Evolutionary conservation across 2,329 filamentous ascomycete species (phyloP).

Genomic region (Fusarium zealandicum): DNA sequence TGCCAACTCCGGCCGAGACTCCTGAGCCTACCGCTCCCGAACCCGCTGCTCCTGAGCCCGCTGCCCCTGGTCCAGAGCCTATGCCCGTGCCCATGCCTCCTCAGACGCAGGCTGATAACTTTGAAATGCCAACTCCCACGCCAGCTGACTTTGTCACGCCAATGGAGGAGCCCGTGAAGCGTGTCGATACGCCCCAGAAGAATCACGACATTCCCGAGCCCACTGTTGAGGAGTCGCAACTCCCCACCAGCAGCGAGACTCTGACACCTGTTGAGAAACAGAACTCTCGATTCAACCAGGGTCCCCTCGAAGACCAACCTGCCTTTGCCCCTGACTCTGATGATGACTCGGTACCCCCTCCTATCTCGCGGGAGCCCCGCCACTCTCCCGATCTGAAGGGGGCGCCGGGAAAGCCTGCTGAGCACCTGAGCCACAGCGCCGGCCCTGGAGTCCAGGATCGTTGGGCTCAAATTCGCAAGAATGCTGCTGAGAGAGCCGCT

Average conservation of each 20-base stretch:
- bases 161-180: slow-evolving; percentile 33
- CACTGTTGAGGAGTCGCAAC: slow-evolving; percentile 31
- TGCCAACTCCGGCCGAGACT: slow-evolving; percentile 34
- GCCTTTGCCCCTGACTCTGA: slow-evolving; percentile 75
- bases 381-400: slow-evolving; percentile 37
- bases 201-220: slow-evolving; percentile 33
- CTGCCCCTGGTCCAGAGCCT: slow-evolving; percentile 18
- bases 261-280: slow-evolving; percentile 38
- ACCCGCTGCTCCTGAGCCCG: slow-evolving; percentile 5
- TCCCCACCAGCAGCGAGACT: slow-evolving; percentile 20
- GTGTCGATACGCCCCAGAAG: slow-evolving; percentile 34
- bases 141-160: slow-evolving; percentile 34
- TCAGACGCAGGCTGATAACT: slow-evolving; percentile 13
- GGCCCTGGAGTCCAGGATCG: slow-evolving; percentile 67
- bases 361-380: slow-evolving; percentile 55
- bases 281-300: slow-evolving; percentile 79
- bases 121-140: slow-evolving; percentile 27
- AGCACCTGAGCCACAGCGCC: slow-evolving; percentile 46
- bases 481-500: slow-evolving; percentile 82
- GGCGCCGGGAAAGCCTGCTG: slow-evolving; percentile 41
- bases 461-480: slow-evolving; percentile 96
- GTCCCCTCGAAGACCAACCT: slow-evolving; percentile 84
- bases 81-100: background rate
- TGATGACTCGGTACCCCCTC: slow-evolving; percentile 59
- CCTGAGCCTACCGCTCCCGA: slow-evolving; percentile 30